phyloP scores from a whole-genome alignment of 257 asterid genomes.

The Solanum acaule region DNA sequence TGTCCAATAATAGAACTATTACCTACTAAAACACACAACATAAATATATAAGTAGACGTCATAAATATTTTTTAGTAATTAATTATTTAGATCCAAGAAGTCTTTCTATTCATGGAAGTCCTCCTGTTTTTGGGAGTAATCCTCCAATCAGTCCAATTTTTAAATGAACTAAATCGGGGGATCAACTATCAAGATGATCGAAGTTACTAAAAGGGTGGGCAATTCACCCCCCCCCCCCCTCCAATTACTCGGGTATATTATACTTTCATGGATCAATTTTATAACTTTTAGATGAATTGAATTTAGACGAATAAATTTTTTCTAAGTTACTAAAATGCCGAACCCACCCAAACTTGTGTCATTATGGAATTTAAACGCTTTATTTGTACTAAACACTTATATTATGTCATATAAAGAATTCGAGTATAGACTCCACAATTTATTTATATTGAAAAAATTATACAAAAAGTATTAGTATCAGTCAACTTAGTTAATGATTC shows the following conservation, averaged over 20 bases:
- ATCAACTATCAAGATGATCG: no score
- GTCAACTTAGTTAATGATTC: no score
- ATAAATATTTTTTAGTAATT: no score
- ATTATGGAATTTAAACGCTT: no score
- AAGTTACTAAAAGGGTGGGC: neutral
- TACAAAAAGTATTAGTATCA: no score
- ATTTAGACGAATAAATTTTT: neutral
- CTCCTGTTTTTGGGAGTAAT: no score
- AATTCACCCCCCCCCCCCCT: neutral
- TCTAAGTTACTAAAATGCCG: neutral
- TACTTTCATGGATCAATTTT: neutral
- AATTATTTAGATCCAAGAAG: neutral
- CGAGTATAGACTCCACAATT: no score
- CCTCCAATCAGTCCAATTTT: no score
- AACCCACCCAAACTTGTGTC: neutral
- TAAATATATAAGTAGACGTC: no score
- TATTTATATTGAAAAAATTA: no score
- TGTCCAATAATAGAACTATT: neutral
- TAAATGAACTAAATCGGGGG: neutral
- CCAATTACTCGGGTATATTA: neutral
- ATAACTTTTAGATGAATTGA: neutral
- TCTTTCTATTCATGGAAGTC: neutral
- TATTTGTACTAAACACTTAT: no score
- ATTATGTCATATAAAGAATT: no score
- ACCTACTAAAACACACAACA: neutral